A percentile compares a stretch with the other conserved stretches of the same genome.
These are phyloP conservation scores for Myriosclerotinia duriaeana DNA, from an alignment of 2,329 filamentous ascomycete species.

Conservation along the genomic window DNA sequence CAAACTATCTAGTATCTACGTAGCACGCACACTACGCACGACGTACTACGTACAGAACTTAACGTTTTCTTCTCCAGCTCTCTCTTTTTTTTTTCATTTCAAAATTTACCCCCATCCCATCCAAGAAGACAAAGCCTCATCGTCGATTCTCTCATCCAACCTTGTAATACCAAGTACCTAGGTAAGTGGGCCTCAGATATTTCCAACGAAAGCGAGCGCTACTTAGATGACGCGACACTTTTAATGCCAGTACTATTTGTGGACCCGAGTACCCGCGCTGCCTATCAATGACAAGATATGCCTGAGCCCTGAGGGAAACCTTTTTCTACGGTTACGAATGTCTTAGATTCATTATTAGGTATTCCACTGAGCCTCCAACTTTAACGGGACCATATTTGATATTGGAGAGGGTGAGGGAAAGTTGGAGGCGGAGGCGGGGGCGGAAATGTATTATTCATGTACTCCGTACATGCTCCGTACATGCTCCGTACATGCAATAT, in stretches of 20 bases:
- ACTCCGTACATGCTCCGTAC: too few species aligned
- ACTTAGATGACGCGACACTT: neutral
- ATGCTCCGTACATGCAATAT: too few species aligned
- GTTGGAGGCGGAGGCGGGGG: neutral
- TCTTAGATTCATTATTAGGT: too few species aligned
- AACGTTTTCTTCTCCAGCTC: too few species aligned
- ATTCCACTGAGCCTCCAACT: too few species aligned
- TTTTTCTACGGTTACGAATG: neutral
- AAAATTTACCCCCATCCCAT: too few species aligned
- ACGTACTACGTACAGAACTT: too few species aligned
- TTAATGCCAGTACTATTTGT: neutral
- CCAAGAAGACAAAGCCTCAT: neutral
- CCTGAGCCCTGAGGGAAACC: neutral
- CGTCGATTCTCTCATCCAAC: neutral
- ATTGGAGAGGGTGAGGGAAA: neutral
- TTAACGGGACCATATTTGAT: too few species aligned
- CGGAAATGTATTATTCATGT: neutral
- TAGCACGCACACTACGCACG: too few species aligned
- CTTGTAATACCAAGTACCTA: neutral
- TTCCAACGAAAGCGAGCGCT: neutral
- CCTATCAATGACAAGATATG: neutral
- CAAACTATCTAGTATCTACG: neutral
- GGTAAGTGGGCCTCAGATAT: neutral
- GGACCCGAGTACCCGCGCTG: slow-evolving; percentile 4
- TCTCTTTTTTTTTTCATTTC: too few species aligned